Base-by-base conservation (phyloP, 2,329 filamentous ascomycete genomes). In the Thelonectria olida region DNA sequence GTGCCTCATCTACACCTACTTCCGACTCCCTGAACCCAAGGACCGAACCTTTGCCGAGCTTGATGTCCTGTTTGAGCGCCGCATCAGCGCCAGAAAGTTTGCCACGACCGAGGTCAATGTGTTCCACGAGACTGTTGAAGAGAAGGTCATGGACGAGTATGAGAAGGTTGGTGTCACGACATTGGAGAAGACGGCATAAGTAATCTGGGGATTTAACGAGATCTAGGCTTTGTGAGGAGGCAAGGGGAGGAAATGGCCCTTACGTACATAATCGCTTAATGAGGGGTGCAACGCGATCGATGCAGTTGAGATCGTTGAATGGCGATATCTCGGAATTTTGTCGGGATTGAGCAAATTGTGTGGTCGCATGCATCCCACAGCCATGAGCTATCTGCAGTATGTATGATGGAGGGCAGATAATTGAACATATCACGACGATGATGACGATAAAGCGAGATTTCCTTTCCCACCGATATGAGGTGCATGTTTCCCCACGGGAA, bases 1-100 rank as follows among this genome's bases (percentile, higher is more conserved):
- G 56, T 96, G 92, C 79, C 88, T 94, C 71, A 79, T 96, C 15
- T 97, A 95, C 79, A 90, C 90, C 0, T 79, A 74, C 63, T 79
- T 79, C 65, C 74, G 76, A 31, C 66, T 79, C 0, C 93, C 93
- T 0, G 93, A 97, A 74, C 92, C 93, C 0, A 81, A 81, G 4
- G 93, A 92, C 9, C 88, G 93, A 41, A 91, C 91, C 0, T 97
- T 95, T 72, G 93, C 92, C 7, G 93, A 97, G 77, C 80, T 97
- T 57, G 93, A 97, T 75, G 72, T 96, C 49, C 82, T 97, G 49
- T 97, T 97, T 71, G 92, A 97, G 79, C 84, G 86, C 63, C 81
- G 85, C 1, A 80, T 95, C 20, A 84, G 85, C 66, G 91, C 92
- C 7, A 83, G 92, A 69, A 90, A 93, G 71, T 96, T 96, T 74